Evolutionary conservation across 805 yeast species (phyloP), one percentile per base, ranked within the genome.

Genomic region (Yarrowia sp.): DNA sequence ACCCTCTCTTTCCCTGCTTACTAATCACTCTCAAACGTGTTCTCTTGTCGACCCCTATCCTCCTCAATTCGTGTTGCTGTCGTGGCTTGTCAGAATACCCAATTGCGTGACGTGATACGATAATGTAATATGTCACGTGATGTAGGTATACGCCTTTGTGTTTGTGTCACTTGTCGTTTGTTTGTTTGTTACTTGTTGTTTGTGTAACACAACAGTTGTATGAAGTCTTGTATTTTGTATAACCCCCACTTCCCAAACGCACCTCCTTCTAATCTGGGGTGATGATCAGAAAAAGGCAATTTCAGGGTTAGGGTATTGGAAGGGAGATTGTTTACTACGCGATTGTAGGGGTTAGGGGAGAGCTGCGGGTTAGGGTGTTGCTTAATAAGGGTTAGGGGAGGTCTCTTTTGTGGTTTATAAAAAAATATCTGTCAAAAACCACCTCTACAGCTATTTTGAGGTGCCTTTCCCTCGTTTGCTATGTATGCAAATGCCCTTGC

Each of bases 251-350:
- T 50, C 42, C 57, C 57, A 35, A 35, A 33, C 10, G 57, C 57
- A 70, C 73, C 3, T 69, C 67, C 7, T 44, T 67, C 68, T 50
- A 35, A 50, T 50, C 57, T 50, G 57, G 57, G 57, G 55, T 48
- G 57, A 35, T 47, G 51, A 5, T 13, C 42, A 8, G 8, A 14
- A 8, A 15, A 32, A 31, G 28, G 15, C n/a, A 13, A 32, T 15
- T 28, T 13, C 10, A 11, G 18, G 32, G 11, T 13, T 43, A 22
- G 48, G 48, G 33, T 18, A 8, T 13, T n/a, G n/a, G n/a, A n/a
- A n/a, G n/a, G n/a, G n/a, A n/a, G 31, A 31, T 22, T 22, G 28
- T 22, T 22, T 3, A 3, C 5, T 22, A 22, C 28, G 28, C 28
- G 28, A 22, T 3, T 22, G 31, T 3, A 3, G n/a, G 31, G 45